Percentiles rank a stretch among this genome's conserved stretches.
Conservation (phyloP, 2,329 filamentous ascomycete genomes). For the Parastagonospora avenae region DNA sequence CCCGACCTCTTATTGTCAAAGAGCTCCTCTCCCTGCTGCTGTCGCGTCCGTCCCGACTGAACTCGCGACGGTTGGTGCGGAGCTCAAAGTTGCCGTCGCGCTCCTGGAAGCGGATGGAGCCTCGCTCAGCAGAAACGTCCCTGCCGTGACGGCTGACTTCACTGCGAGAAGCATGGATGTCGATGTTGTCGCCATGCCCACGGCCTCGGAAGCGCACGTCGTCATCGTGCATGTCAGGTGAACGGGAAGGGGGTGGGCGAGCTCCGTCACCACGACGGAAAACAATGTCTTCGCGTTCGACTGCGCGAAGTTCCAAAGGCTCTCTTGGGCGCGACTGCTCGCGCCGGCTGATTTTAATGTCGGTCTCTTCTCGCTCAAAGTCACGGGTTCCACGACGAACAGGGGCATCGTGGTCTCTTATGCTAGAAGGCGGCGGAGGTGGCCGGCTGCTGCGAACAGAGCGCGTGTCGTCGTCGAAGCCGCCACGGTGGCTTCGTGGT, state of each 20-base stretch:
- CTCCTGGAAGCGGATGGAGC: slow-evolving; percentile 39
- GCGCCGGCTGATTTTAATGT: slow-evolving; percentile 43
- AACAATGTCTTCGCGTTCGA: slow-evolving; percentile 49
- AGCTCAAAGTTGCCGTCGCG: slow-evolving; percentile 49
- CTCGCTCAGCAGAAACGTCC: slow-evolving; percentile 31
- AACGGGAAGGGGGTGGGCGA: slow-evolving; percentile 38
- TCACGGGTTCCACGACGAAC: slow-evolving; percentile 39
- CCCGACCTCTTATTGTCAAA: slow-evolving; percentile 38
- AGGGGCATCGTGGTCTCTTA: slow-evolving; percentile 38
- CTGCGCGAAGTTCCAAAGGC: slow-evolving; percentile 34
- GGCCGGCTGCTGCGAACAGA: slow-evolving; percentile 40
- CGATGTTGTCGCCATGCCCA: slow-evolving; percentile 36
- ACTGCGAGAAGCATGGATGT: slow-evolving; percentile 34
- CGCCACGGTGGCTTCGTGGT: slow-evolving; percentile 37
- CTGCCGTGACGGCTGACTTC: slow-evolving; percentile 29
- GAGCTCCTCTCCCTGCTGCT: slow-evolving; percentile 43
- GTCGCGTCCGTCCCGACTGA: slow-evolving; percentile 41
- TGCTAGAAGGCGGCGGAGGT: slow-evolving; percentile 32
- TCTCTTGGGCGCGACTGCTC: slow-evolving; percentile 42
- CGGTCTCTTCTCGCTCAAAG: slow-evolving; percentile 41
- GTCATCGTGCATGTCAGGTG: slow-evolving; percentile 48
- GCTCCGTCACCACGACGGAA: slow-evolving; percentile 51
- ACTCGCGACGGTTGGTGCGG: slow-evolving; percentile 42
- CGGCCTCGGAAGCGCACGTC: slow-evolving; percentile 56
- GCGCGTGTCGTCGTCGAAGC: slow-evolving; percentile 50